Percentiles rank a stretch among this genome's conserved stretches.
phyloP scores from a whole-genome alignment of 306 rosid genomes.

The Vigna unguiculata region DNA sequence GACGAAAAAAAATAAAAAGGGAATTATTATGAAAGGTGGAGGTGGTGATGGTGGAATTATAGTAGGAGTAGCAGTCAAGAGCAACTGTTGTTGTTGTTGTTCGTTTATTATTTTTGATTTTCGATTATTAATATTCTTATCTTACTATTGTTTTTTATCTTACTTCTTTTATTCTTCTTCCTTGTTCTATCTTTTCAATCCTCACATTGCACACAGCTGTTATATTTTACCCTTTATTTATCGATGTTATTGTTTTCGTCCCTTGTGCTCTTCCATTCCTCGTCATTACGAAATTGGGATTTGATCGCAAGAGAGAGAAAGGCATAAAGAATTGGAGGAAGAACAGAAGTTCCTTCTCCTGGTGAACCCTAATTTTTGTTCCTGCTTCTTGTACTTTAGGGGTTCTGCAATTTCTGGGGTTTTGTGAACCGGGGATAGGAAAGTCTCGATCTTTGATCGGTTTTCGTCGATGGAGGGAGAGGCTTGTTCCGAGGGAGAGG shows the following conservation, averaged over 20 bases:
- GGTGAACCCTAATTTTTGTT: conserved; percentile 51
- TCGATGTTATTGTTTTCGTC: conserved; percentile 47
- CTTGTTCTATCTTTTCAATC: conserved; percentile 54
- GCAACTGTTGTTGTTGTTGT: conserved; percentile 60
- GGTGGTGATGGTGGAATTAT: conserved; percentile 68
- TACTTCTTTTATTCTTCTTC: conserved; percentile 51
- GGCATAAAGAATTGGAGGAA: conserved; percentile 28
- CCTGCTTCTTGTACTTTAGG: conserved; percentile 25
- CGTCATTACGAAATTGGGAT: conserved; percentile 74
- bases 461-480: conserved; percentile 73
- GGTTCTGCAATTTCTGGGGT: conserved; percentile 61
- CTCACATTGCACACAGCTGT: conserved; percentile 37
- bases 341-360: conserved; percentile 47
- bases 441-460: conserved; percentile 61
- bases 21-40: conserved; percentile 70
- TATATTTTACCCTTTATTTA: conserved; percentile 34
- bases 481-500: conserved; percentile 71
- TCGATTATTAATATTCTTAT: conserved; percentile 44
- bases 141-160: conserved; percentile 38
- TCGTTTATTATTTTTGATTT: conserved; percentile 52
- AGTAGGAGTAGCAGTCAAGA: conserved; percentile 52
- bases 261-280: conserved; percentile 61
- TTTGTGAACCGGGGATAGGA: conserved; percentile 39
- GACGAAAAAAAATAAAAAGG: conserved; percentile 40
- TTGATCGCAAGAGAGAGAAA: conserved; percentile 39